Evolutionary conservation across 345 rosid genomes (phyloP).

Genomic region (Acer saccharum): DNA sequence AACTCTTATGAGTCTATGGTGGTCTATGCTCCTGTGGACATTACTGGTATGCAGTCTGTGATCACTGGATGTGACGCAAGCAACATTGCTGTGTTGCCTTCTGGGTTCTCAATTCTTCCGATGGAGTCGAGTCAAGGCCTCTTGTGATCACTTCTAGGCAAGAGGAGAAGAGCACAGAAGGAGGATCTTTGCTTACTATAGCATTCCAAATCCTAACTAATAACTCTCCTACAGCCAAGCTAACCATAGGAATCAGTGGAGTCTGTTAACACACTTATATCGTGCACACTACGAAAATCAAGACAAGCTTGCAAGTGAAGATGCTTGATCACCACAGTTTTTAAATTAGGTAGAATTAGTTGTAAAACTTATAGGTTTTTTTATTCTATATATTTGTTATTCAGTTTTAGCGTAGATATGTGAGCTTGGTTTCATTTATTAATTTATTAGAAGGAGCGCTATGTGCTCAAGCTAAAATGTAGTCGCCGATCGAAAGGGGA

Average conservation of each 20-base stretch:
- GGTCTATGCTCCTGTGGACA: constrained; percentile 83
- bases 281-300: constrained; percentile 78
- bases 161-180: constrained; percentile 78
- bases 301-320: constrained; percentile 83
- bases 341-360: constrained; percentile 27
- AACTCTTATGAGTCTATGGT: constrained; percentile 86
- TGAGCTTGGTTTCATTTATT: constrained; percentile 29
- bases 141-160: constrained; percentile 80
- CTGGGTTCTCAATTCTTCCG: constrained; percentile 91
- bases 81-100: constrained; percentile 77
- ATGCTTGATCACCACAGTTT: constrained; percentile 39
- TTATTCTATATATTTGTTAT: background rate
- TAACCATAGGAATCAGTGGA: constrained; percentile 79
- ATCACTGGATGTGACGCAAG: constrained; percentile 92
- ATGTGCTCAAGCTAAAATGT: constrained; percentile 7
- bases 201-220: constrained; percentile 77
- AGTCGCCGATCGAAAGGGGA: constrained; percentile 8
- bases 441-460: constrained; percentile 19
- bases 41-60: constrained; percentile 72
- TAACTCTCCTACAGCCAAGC: constrained; percentile 71
- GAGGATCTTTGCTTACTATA: constrained; percentile 83
- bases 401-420: constrained; percentile 18
- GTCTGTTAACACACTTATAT: constrained; percentile 70
- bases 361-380: constrained; percentile 34
- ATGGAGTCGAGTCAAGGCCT: constrained; percentile 85